phyloP scores from a whole-genome alignment of 208 protist genomes.

The Tritrichomonas musculus region DNA sequence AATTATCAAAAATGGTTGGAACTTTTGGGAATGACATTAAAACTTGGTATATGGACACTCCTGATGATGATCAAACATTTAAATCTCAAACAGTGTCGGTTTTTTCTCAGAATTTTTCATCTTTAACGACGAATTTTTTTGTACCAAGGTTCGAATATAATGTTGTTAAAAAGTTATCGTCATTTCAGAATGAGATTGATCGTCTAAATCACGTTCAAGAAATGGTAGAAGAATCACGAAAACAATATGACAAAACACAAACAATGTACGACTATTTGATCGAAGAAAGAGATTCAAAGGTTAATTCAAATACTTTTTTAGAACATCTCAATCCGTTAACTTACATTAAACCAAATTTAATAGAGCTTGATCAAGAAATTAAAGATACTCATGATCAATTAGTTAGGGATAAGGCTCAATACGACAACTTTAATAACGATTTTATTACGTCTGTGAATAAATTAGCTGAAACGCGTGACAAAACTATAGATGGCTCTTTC shows the following conservation, averaged over 20 bases:
- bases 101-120: not conserved
- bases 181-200: not conserved
- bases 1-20: not conserved
- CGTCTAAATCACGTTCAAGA: not conserved
- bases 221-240: not conserved
- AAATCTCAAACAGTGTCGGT: not conserved
- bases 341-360: no score
- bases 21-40: not conserved
- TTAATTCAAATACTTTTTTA: no score
- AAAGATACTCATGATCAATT: no score
- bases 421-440: no score
- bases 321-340: no score
- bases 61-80: not conserved
- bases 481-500: no score
- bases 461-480: no score
- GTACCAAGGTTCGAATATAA: not conserved
- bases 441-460: no score
- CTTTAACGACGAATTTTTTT: not conserved
- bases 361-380: no score
- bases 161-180: not conserved
- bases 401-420: no score
- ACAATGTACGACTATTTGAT: not conserved
- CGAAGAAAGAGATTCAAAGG: not conserved
- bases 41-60: not conserved
- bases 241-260: not conserved